phyloP scores from a whole-genome alignment of 106 monocot species.

The Dactylorhiza incarnata region DNA sequence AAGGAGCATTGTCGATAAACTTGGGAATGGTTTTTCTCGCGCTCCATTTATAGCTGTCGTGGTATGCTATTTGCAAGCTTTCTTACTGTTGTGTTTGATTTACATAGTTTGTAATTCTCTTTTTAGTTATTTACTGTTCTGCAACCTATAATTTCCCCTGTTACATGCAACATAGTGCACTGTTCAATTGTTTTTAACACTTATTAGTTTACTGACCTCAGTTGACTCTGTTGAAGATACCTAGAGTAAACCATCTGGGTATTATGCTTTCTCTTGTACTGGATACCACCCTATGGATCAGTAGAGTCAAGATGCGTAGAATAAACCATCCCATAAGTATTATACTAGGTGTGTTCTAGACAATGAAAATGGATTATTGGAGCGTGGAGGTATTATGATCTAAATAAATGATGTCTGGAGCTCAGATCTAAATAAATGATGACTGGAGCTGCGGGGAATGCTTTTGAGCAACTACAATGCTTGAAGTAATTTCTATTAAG shows the following conservation, averaged over 20 bases:
- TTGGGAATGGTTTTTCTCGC: slow-evolving; percentile 95
- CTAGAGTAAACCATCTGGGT: neutral
- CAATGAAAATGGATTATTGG: neutral
- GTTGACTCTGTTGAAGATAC: neutral
- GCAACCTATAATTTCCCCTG: neutral
- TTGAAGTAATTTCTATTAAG: too few species aligned
- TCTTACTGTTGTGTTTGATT: neutral
- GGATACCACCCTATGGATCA: too few species aligned
- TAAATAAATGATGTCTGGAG: neutral
- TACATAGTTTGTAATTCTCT: neutral
- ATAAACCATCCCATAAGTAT: neutral
- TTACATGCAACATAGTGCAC: neutral
- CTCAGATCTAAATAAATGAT: neutral
- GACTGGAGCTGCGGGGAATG: too few species aligned
- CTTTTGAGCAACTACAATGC: too few species aligned
- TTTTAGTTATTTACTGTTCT: neutral
- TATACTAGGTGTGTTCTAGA: neutral
- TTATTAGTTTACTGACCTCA: neutral
- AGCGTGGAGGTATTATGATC: neutral
- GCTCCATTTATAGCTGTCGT: slow-evolving; percentile 89
- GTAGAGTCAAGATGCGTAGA: neutral
- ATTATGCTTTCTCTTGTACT: too few species aligned
- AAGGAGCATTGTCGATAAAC: slow-evolving; percentile 67
- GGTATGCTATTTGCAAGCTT: slow-evolving; percentile 24
- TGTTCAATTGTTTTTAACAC: neutral